Conservation (phyloP, 352 stramenopile genomes). For the Pythium plurisporium region DNA sequence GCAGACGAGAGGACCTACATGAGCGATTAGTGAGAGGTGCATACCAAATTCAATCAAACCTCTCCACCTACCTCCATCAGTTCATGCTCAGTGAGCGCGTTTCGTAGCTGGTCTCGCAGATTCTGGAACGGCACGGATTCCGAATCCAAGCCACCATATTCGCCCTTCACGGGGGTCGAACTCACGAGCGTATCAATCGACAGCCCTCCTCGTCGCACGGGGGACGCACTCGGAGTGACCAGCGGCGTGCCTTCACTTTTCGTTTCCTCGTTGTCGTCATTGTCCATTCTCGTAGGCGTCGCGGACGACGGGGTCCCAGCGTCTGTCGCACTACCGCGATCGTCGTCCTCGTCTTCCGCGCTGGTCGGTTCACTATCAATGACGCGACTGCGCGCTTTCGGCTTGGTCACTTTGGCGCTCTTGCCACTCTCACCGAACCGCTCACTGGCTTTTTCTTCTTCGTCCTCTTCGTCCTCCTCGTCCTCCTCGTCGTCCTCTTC, state of each 20-base stretch:
- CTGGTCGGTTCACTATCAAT: not conserved
- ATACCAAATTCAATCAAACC: not conserved
- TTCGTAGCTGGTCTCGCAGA: constrained; percentile 39
- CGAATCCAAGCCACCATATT: not conserved
- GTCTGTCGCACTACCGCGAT: constrained; percentile 10
- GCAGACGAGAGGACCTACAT: constrained; percentile 42
- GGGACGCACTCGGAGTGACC: constrained; percentile 17
- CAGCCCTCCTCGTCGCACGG: constrained; percentile 24
- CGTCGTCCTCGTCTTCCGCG: constrained; percentile 24
- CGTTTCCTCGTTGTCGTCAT: constrained; percentile 19
- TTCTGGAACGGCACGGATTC: constrained; percentile 42
- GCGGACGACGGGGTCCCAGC: constrained; percentile 6
- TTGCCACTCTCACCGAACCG: not conserved
- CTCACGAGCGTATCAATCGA: constrained; percentile 62
- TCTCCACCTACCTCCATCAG: constrained; percentile 39
- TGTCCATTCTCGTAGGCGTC: constrained; percentile 18
- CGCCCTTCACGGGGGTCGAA: constrained; percentile 29
- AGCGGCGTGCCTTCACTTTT: constrained; percentile 24
- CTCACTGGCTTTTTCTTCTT: constrained; percentile 25
- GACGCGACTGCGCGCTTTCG: not conserved
- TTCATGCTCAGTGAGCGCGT: constrained; percentile 35
- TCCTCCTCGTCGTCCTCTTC: constrained; percentile 31
- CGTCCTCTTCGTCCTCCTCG: constrained; percentile 30
- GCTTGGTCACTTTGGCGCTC: constrained; percentile 12
- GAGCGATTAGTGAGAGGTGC: not conserved